Evolutionary conservation across 306 rosid genomes (phyloP).

Genomic region (Rosa multiflora): DNA sequence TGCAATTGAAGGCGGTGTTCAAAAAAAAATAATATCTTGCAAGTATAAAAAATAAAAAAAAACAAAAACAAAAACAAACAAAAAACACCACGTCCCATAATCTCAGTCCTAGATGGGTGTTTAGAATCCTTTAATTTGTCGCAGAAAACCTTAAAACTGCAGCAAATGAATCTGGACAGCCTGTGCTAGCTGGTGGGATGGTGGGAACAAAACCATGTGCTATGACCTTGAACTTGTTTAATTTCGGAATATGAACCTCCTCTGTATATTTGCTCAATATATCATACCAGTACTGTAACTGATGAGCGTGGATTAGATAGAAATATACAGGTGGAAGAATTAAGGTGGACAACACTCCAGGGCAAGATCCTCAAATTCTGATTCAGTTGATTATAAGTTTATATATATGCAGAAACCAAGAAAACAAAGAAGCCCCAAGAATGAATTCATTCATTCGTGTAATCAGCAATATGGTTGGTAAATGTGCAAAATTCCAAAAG

Average conservation of each 20-base stretch:
- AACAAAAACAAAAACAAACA: too few relatives aligned
- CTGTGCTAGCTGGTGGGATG: not conserved
- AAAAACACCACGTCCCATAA: not conserved
- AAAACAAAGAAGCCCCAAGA: not conserved
- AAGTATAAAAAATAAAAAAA: too few relatives aligned
- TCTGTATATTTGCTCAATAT: not conserved
- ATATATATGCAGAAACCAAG: not conserved
- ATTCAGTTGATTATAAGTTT: not conserved
- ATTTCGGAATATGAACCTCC: not conserved
- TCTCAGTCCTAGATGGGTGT: not conserved
- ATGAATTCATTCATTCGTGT: not conserved
- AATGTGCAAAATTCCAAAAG: not conserved
- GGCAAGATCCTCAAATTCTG: constrained; percentile 19
- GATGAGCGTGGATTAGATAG: not conserved
- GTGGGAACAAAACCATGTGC: constrained; percentile 20
- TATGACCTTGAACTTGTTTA: not conserved
- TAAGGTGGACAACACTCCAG: not conserved
- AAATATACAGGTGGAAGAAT: not conserved
- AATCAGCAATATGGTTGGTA: not conserved
- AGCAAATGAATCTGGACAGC: constrained; percentile 1
- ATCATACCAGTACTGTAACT: not conserved
- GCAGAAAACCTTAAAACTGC: constrained; percentile 5
- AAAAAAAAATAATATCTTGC: too few relatives aligned
- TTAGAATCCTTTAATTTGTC: not conserved
- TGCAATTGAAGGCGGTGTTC: too few relatives aligned